A percentile compares a stretch with the other conserved stretches of the same genome.
Conservation (phyloP, 176 grass and related monocot genomes). For the Cocos nucifera region DNA sequence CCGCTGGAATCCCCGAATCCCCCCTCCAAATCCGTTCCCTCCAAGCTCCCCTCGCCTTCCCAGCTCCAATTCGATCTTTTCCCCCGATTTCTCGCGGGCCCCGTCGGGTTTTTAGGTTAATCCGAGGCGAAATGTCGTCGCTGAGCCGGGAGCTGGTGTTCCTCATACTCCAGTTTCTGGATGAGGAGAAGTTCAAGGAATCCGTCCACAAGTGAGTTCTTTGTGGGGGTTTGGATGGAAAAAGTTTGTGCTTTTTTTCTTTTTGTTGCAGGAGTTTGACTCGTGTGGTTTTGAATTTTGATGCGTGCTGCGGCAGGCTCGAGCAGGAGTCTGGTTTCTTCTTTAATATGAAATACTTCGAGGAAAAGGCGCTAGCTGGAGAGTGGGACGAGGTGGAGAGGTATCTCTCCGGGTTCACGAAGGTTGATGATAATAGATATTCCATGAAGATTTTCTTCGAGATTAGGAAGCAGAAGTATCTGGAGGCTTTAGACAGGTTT, state of each 20-base stretch:
- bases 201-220: constrained; percentile 77
- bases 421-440: constrained; percentile 96
- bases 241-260: background rate
- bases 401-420: constrained; percentile 95
- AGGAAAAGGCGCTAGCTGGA: constrained; percentile 76
- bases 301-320: constrained; percentile 42
- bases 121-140: constrained; percentile 49
- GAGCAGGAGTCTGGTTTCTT: constrained; percentile 93
- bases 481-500: constrained; percentile 94
- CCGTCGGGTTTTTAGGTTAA: too few relatives aligned
- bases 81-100: background rate
- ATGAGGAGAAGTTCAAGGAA: constrained; percentile 99
- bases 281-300: constrained; percentile 21
- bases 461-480: constrained; percentile 98
- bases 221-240: background rate
- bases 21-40: background rate
- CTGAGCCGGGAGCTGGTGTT: constrained; percentile 97
- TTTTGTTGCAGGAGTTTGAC: constrained; percentile 3
- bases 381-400: constrained; percentile 97
- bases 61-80: constrained; percentile 9
- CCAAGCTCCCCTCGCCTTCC: background rate
- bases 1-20: background rate
- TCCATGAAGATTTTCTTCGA: constrained; percentile 99
- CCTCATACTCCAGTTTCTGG: constrained; percentile 98
- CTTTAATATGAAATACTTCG: constrained; percentile 96